These are phyloP conservation scores for Hibiscus tridactylites DNA, from an alignment of 345 rosid genomes.

Conservation along the genomic window DNA sequence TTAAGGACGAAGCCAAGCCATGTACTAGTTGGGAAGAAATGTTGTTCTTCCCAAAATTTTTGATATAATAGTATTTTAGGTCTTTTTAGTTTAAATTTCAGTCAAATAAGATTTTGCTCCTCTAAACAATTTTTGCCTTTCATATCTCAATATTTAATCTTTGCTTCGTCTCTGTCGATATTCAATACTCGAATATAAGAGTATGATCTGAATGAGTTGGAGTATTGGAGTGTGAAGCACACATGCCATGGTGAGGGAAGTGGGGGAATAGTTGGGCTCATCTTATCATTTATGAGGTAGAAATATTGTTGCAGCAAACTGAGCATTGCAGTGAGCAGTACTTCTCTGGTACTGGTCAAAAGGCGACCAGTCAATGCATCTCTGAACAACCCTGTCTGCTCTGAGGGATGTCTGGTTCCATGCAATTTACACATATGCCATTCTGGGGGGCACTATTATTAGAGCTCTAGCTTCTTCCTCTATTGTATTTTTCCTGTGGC, in stretches of 20 bases:
- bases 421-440: constrained; percentile 26
- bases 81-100: too few relatives aligned
- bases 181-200: too few relatives aligned
- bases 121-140: too few relatives aligned
- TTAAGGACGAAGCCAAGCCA: too few relatives aligned
- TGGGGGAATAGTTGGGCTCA: not conserved
- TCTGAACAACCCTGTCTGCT: constrained; percentile 7
- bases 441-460: constrained; percentile 14
- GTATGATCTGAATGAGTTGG: not conserved
- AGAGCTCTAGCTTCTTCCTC: not conserved
- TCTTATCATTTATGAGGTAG: constrained; percentile 21
- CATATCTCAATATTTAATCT: too few relatives aligned
- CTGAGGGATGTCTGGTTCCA: constrained; percentile 2
- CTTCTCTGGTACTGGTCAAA: constrained; percentile 38
- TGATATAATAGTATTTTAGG: too few relatives aligned
- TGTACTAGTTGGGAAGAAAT: too few relatives aligned
- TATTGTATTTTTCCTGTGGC: constrained; percentile 8
- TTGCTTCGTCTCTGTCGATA: too few relatives aligned
- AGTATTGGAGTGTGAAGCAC: not conserved
- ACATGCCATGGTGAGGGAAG: not conserved
- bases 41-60: too few relatives aligned
- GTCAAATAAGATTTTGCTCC: too few relatives aligned
- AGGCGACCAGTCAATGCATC: constrained; percentile 47
- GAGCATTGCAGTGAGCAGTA: constrained; percentile 12
- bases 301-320: constrained; percentile 9